Evolutionary conservation across 305 asterid genomes (phyloP), one percentile per base, ranked within the genome.

Genomic region (Fraxinus xanthoxyloides): DNA sequence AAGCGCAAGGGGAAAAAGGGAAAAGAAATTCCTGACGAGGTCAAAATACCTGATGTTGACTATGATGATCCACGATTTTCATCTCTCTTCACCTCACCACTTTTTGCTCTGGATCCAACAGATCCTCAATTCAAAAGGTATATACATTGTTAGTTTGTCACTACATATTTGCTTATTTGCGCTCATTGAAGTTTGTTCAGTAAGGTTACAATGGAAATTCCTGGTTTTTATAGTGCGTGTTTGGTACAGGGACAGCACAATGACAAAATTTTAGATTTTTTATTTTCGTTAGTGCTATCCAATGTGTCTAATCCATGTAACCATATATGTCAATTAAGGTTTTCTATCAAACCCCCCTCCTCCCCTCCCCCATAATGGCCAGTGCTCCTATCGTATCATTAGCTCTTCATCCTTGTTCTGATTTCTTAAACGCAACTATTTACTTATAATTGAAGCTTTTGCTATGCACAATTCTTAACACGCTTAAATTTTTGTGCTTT

Each of bases 91-190:
- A 91, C 86, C 70, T 89, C 92, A 10, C 90, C 96, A 1, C 88
- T 73, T 82, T 95, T 85, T 80, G 96, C 97, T 63, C 81, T 90
- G 90, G 99, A 95, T 89, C 98, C 99, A 56, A 93, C 99, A 7
- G 99, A 95, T 85, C 99, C 98, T 79, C 95, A 93, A 70, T 95
- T 90, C 87, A 93, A 95, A 90, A 92, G 99, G 99, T 95, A 87
- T 72, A 26, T 69, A 59, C 51, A 26, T 51, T 81, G 35, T 30
- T 21, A 56, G 9, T 38, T 40, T 79, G 21, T 36, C 67, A 19
- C 7, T 56, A 19, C 12, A 56, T 56, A 28, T 56, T 19, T 56
- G 28, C 67, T 56, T 56, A 56, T 7, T 56, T 19, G 67, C 28
- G 19, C 13, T 56, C 23, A 7, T 56, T 56, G 67, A 56, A 56